Conservation (phyloP, 352 stramenopile genomes). For the Phytophthora palmivora region DNA sequence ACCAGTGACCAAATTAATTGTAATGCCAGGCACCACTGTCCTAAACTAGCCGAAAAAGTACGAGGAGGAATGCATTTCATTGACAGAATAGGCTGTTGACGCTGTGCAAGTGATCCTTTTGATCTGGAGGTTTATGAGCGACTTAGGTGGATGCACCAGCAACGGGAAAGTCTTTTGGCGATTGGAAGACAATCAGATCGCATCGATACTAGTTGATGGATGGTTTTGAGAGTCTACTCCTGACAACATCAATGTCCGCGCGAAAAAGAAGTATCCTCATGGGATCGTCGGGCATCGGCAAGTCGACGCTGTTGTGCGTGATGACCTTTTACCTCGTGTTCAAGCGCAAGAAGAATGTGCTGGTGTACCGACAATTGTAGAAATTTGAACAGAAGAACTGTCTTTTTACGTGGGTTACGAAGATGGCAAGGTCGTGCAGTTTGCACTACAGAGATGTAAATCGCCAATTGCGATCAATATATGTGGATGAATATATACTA, state of each 20-base stretch:
- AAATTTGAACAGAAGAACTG: slow-evolving; percentile 8
- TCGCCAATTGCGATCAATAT: not conserved
- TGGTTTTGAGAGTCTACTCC: too few relatives aligned
- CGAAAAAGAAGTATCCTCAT: slow-evolving; percentile 39
- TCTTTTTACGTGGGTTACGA: slow-evolving; percentile 20
- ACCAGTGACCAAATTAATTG: too few relatives aligned
- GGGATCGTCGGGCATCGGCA: slow-evolving; percentile 31
- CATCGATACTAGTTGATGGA: too few relatives aligned
- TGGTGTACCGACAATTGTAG: slow-evolving; percentile 35
- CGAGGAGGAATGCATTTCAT: too few relatives aligned
- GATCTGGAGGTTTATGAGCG: not conserved
- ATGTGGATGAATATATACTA: too few relatives aligned
- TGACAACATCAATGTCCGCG: too few relatives aligned
- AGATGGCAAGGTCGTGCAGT: slow-evolving; percentile 15
- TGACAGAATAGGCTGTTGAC: too few relatives aligned
- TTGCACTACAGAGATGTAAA: slow-evolving; percentile 3
- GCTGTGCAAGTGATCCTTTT: too few relatives aligned
- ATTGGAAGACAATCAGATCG: slow-evolving; percentile 32
- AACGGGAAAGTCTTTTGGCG: slow-evolving; percentile 28
- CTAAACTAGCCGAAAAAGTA: too few relatives aligned
- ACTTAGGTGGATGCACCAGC: slow-evolving; percentile 26
- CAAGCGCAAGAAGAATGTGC: slow-evolving; percentile 42
- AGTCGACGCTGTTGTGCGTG: slow-evolving; percentile 42
- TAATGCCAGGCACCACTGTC: too few relatives aligned
- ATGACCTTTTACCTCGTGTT: slow-evolving; percentile 40